phyloP scores from a whole-genome alignment of 2,329 filamentous ascomycete species.

The Fusarium kyushuense region DNA sequence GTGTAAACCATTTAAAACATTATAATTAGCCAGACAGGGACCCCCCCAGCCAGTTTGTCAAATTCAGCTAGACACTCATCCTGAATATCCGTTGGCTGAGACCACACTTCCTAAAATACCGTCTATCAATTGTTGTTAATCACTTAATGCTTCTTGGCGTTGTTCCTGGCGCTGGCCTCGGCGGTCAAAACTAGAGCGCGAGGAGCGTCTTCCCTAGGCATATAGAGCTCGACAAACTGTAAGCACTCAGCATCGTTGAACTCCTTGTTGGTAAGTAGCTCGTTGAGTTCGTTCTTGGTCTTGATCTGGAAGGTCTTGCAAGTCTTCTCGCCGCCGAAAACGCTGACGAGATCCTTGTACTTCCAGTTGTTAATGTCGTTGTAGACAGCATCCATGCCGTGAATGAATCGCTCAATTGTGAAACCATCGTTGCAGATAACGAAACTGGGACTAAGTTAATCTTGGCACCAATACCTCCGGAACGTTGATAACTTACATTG shows the following conservation, averaged over 20 bases:
- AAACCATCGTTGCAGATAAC: constrained; percentile 90
- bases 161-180: constrained; percentile 76
- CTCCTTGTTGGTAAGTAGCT: constrained; percentile 71
- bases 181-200: constrained; percentile 76
- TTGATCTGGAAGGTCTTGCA: constrained; percentile 75
- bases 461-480: neutral
- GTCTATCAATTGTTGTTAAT: constrained; percentile 16
- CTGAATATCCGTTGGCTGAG: constrained; percentile 28
- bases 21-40: constrained; percentile 36
- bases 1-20: constrained; percentile 37
- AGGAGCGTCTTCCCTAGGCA: constrained; percentile 84
- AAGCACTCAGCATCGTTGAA: constrained; percentile 70
- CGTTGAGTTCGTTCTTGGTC: constrained; percentile 75
- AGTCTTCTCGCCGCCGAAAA: constrained; percentile 73
- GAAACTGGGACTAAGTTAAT: constrained; percentile 65
- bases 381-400: constrained; percentile 82
- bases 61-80: constrained; percentile 12
- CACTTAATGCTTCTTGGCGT: constrained; percentile 60
- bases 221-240: constrained; percentile 84
- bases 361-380: constrained; percentile 85
- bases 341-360: constrained; percentile 74
- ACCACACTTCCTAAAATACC: constrained; percentile 17
- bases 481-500: constrained; percentile 70
- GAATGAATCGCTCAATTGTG: constrained; percentile 90
- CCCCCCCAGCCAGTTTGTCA: constrained; percentile 10